Evolutionary conservation across 441 rosid species (phyloP), one percentile per base, ranked within the genome.

Genomic region (Hura crepitans): DNA sequence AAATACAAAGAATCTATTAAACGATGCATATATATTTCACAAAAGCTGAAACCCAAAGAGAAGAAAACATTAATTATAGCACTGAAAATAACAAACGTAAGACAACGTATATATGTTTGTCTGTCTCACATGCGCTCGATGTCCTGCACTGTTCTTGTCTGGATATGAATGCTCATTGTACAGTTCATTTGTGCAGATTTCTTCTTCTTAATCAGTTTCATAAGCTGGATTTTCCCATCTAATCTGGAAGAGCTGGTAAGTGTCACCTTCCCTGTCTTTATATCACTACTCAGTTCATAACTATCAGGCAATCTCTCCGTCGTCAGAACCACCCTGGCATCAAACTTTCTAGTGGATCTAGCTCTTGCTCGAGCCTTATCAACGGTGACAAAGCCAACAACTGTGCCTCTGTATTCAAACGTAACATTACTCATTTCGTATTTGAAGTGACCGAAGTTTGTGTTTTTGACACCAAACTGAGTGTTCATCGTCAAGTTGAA

Each of bases 131-230:
- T 65, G 72, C 77, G 73, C 1, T n/a, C 5, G 13, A 77, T 53
- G 18, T 69, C 65, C 12, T 66, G 54, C 5, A 77, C 31, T 5
- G 68, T 45, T 57, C 35, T 53, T 22, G 75, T 54, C 17, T 6
- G 23, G 14, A 61, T 53, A n/a, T 51, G 61, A 54, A 77, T n/a
- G 10, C 66, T 33, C 77, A 77, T 69, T n/a, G 49, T 73, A 63
- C 80, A 77, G 45, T 70, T 60, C 80, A 73, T 77, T 65, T 31
- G 61, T 15, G 72, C 72, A 42, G 65, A 70, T 37, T 77, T 77
- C 57, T 73, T 69, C 72, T 27, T 77, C 71, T 73, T 73, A 6
- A 77, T 70, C 65, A 77, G 27, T 31, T 69, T 46, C 74, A 77
- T 60, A 42, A 77, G 25, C 30, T 69, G 60, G 27, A 77, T 55